phyloP scores from a whole-genome alignment of 2,329 filamentous ascomycete genomes.

The Allantophomopsis cytisporea region DNA sequence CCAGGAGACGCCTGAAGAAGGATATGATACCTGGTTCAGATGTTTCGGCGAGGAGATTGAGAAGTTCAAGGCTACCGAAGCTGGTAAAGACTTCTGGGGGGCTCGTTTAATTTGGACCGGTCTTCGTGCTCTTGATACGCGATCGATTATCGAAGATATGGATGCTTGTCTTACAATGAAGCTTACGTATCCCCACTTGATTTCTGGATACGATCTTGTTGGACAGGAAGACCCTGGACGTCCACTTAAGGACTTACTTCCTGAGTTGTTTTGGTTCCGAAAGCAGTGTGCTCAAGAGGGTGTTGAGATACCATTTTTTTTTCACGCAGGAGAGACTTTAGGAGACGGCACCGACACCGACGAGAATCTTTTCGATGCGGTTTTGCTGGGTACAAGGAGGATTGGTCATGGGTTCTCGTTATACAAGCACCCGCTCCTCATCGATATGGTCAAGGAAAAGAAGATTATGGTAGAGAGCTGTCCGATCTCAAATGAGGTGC shows the following conservation, averaged over 20 bases:
- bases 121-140: conserved; percentile 49
- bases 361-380: conserved; percentile 74
- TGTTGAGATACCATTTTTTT: conserved; percentile 84
- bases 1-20: conserved; percentile 49
- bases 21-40: conserved; percentile 56
- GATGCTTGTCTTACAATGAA: conserved; percentile 78
- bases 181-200: conserved; percentile 60
- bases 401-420: conserved; percentile 85
- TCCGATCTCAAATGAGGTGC: conserved; percentile 80
- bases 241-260: conserved; percentile 62
- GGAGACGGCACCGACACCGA: conserved; percentile 68
- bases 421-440: conserved; percentile 80
- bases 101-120: conserved; percentile 75
- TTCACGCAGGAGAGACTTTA: conserved; percentile 84
- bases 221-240: conserved; percentile 75
- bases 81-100: conserved; percentile 72
- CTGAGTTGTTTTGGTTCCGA: conserved; percentile 86
- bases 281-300: conserved; percentile 68
- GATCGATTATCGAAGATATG: conserved; percentile 66
- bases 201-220: conserved; percentile 82
- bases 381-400: conserved; percentile 73
- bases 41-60: conserved; percentile 67
- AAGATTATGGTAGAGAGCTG: conserved; percentile 82
- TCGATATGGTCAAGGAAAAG: conserved; percentile 81
- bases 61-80: conserved; percentile 56